Evolutionary conservation across 495 filamentous ascomycete species (phyloP).

Genomic region (Eremomyces bilateralis): DNA sequence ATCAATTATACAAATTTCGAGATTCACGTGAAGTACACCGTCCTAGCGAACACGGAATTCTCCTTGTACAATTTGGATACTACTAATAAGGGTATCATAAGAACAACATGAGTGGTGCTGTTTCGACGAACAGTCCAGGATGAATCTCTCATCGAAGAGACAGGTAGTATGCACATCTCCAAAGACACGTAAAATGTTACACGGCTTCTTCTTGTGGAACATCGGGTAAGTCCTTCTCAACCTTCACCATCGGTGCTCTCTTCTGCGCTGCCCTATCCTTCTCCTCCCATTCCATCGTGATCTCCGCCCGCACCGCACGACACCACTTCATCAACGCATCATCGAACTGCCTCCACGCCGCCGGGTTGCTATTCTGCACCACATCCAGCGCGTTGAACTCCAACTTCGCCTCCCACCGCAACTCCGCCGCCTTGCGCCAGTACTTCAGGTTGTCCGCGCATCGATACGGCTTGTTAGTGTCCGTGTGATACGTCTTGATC

Average conservation of each 20-base stretch:
- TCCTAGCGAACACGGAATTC: no score
- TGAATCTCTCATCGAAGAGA: no score
- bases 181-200: no score
- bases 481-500: constrained; percentile 68
- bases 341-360: constrained; percentile 63
- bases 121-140: no score
- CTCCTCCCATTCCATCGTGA: constrained; percentile 37
- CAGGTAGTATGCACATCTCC: no score
- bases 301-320: constrained; percentile 50
- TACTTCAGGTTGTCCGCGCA: constrained; percentile 80
- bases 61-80: no score
- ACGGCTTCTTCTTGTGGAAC: no score
- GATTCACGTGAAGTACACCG: no score
- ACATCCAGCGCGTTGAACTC: constrained; percentile 73
- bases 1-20: no score
- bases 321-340: constrained; percentile 62
- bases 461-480: constrained; percentile 85
- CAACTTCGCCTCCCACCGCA: constrained; percentile 78
- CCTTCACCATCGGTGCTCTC: neutral
- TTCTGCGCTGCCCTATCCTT: neutral
- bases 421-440: constrained; percentile 89
- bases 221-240: no score
- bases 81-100: no score
- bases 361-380: constrained; percentile 30
- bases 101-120: no score